Conservation (phyloP, 75 land plant species). For the Pinus tabuliformis region DNA sequence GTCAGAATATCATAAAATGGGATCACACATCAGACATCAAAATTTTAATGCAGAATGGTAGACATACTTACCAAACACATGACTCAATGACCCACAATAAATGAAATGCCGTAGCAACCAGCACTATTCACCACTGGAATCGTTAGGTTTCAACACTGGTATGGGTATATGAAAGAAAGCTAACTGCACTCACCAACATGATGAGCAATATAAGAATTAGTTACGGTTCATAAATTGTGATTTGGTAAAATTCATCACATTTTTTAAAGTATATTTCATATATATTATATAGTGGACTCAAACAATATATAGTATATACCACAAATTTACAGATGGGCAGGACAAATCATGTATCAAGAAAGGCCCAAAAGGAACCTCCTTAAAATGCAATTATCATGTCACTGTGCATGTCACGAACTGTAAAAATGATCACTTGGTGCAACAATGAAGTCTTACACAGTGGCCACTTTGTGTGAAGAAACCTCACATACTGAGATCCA, state of each 20-base stretch:
- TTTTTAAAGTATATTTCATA: not conserved
- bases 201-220: conserved; percentile 1
- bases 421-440: not conserved
- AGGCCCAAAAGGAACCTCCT: not conserved
- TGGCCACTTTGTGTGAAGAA: not conserved
- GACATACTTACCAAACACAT: not conserved
- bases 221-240: not conserved
- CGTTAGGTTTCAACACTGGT: conserved; percentile 7
- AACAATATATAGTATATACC: not conserved
- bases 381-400: not conserved
- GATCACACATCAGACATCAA: not conserved
- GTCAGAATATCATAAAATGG: conserved; percentile 6
- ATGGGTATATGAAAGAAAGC: conserved; percentile 2
- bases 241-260: not conserved
- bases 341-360: not conserved
- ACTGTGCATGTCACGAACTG: not conserved
- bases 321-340: not conserved
- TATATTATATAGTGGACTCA: not conserved
- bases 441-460: not conserved
- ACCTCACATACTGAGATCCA: not conserved
- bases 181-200: not conserved
- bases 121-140: conserved; percentile 3
- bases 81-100: conserved; percentile 1
- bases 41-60: not conserved
- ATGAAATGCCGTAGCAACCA: not conserved